Base-by-base conservation (phyloP, 768 basidiomycete species). In the Suillus weaverae region DNA sequence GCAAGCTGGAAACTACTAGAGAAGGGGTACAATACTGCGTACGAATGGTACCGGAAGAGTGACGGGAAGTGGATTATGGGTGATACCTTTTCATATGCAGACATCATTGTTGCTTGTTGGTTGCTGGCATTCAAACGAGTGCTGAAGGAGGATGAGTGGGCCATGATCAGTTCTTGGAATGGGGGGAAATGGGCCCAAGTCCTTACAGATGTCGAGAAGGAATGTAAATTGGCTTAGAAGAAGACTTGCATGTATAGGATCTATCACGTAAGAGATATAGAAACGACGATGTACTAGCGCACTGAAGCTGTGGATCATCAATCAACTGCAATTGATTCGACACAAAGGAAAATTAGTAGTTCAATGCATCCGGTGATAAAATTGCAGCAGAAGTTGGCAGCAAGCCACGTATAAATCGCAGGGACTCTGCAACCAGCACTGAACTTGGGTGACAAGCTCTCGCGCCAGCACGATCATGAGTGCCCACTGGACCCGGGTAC, bases 11-110 rank as follows among this genome's bases (percentile, higher is more conserved):
- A 18, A n/a, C 43, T 33, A 44, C 50, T 70, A 0, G 69, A 77
- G 66, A 67, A 68, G 54, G n/a, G 16, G 10, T 66, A 62, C 54
- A 36, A 53, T 33, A 62, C 62, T 1, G 59, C 53, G 13, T 70
- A 70, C 54, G 62, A 10, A 32, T 73, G 69, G 68, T 72, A 73
- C 22, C 77, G 68, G 35, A 62, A 53, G 54, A 55, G 32, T 9
- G 70, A 61, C 33, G 76, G 76, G 6, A 72, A 68, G 56, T 78
- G 72, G 73, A 6, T 76, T 30, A 71, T 76, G 72, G 76, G 75
- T 2, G 60, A 72, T 26, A 68, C 67, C 3, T 72, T 77, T 57
- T 75, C 68, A 2, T 77, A 76, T 61, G 75, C 74, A 18, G 75
- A 78, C 53, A 70, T 73, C n/a, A 30, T 76, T 30, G n/a, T 75